These are phyloP conservation scores for Rhodamnia rubescens DNA, from an alignment of 345 rosid genomes.

Conservation along the genomic window DNA sequence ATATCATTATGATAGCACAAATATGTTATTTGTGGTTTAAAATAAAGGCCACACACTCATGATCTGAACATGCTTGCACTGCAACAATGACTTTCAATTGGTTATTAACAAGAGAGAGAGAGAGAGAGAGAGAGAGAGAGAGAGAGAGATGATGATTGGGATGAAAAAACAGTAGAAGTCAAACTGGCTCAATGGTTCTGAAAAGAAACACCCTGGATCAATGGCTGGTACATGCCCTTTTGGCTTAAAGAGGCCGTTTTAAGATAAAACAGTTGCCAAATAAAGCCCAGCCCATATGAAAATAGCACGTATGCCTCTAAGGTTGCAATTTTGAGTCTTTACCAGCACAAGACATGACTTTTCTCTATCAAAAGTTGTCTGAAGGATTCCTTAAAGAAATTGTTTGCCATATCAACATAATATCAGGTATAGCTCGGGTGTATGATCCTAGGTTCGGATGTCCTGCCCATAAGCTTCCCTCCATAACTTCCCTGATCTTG, in stretches of 20 bases:
- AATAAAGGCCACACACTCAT: background rate
- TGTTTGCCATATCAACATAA: background rate
- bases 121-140: too few species aligned
- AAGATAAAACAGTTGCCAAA: background rate
- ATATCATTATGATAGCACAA: background rate
- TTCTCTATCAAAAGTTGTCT: background rate
- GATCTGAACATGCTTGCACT: background rate
- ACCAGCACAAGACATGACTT: background rate
- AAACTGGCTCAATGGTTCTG: background rate
- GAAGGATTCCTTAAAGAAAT: background rate
- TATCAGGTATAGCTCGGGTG: background rate
- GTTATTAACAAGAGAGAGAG: background rate
- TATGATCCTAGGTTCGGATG: background rate
- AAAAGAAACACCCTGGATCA: background rate
- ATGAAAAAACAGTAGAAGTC: background rate
- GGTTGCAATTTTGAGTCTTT: background rate
- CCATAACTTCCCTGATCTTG: background rate
- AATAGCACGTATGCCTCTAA: background rate
- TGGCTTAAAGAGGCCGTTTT: background rate
- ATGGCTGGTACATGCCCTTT: background rate
- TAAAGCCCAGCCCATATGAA: background rate
- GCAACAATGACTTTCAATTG: background rate
- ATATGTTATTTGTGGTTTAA: background rate
- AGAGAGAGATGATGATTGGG: background rate
- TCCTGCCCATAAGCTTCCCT: background rate